Conservation (phyloP, 2,329 filamentous ascomycete genomes). For the Chaetomium globosum region DNA sequence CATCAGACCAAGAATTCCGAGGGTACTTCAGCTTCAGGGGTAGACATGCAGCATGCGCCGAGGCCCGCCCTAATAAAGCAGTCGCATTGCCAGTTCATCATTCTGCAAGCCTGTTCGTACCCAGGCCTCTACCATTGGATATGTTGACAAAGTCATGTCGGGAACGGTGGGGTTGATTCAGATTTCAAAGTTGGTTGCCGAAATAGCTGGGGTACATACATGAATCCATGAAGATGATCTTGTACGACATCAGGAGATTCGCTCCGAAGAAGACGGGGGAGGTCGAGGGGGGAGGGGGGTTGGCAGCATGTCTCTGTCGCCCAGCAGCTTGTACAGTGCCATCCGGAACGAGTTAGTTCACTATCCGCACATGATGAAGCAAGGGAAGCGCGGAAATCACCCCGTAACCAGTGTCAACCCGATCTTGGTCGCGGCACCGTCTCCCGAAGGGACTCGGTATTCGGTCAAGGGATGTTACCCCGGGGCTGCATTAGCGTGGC, state of each 20-base stretch:
- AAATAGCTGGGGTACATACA: background rate
- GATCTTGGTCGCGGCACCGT: background rate
- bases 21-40: constrained; percentile 10
- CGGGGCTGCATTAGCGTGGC: background rate
- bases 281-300: background rate
- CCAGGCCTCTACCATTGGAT: background rate
- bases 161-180: background rate
- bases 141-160: background rate
- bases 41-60: constrained; percentile 6
- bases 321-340: background rate
- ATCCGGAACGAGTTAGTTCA: background rate
- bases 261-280: background rate
- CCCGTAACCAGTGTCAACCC: background rate
- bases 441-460: background rate
- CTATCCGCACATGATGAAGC: background rate
- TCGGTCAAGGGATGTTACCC: background rate
- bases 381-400: background rate
- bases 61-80: constrained; percentile 2
- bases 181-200: background rate
- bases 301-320: background rate
- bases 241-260: background rate
- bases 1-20: background rate
- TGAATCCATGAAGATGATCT: background rate
- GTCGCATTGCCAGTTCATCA: constrained; percentile 8
- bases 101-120: background rate